Conservation (phyloP, 2,329 filamentous ascomycete genomes). For the Hymenoscyphus salicellus region DNA sequence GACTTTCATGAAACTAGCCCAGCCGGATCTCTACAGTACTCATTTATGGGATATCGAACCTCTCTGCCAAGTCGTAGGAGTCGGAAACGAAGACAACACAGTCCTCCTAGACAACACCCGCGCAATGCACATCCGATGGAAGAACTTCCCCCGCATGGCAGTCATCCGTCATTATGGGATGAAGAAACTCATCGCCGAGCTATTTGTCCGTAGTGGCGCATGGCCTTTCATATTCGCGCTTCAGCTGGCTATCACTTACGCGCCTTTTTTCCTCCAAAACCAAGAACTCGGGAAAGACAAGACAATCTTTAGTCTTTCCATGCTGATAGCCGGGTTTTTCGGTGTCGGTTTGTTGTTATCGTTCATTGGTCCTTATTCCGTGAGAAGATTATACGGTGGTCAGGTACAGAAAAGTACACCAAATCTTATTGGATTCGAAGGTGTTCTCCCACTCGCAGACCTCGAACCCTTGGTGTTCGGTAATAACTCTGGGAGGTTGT, state of each 20-base stretch:
- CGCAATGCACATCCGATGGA: conserved; percentile 37
- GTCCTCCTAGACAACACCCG: conserved; percentile 33
- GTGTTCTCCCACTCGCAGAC: conserved; percentile 16
- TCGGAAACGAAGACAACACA: conserved; percentile 33
- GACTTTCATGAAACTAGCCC: conserved; percentile 29
- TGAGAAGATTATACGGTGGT: conserved; percentile 19
- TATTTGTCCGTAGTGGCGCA: conserved; percentile 8
- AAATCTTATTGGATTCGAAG: conserved; percentile 22
- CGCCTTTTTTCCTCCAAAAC: not conserved
- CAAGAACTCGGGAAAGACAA: not conserved
- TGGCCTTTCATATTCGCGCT: conserved; percentile 9
- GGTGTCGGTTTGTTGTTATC: conserved; percentile 13
- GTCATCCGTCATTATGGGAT: conserved; percentile 12
- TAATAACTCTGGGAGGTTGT: conserved; percentile 19
- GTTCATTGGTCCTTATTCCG: conserved; percentile 15
- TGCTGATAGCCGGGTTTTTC: conserved; percentile 6
- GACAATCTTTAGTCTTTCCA: not conserved
- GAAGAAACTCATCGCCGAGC: conserved; percentile 8
- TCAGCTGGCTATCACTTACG: conserved; percentile 11
- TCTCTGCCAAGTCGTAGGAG: conserved; percentile 34
- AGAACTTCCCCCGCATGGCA: conserved; percentile 32
- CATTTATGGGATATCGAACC: conserved; percentile 37
- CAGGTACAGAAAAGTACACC: conserved; percentile 17
- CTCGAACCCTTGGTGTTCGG: conserved; percentile 17
- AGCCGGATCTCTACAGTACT: conserved; percentile 29